phyloP scores from a whole-genome alignment of 2,329 filamentous ascomycete genomes.

The Endothia cerciana region DNA sequence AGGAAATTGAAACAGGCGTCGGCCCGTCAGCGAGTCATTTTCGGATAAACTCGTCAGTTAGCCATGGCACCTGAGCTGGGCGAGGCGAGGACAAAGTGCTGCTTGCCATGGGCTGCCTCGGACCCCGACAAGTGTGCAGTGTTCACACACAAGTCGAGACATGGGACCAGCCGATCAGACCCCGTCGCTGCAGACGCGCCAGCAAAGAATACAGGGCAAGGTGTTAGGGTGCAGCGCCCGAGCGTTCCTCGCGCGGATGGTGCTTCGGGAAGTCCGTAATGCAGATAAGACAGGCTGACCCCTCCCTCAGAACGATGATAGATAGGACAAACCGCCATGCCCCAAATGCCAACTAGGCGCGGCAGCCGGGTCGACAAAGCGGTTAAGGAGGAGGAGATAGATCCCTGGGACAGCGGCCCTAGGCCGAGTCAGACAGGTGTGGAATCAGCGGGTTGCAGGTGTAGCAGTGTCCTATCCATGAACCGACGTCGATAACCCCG shows the following conservation, averaged over 20 bases:
- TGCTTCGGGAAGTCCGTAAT: constrained; percentile 13
- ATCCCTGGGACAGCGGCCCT: constrained; percentile 22
- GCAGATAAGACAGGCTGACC: constrained; percentile 5
- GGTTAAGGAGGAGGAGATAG: background rate
- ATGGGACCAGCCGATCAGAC: background rate
- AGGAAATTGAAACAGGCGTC: constrained; percentile 21
- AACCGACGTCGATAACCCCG: background rate
- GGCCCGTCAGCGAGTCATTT: constrained; percentile 28
- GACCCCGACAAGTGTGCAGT: background rate
- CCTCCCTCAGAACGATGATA: background rate
- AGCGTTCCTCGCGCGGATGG: background rate
- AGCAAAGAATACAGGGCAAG: constrained; percentile 3
- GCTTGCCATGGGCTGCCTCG: background rate
- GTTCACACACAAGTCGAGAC: background rate
- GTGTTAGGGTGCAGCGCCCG: background rate
- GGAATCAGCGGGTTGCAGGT: constrained; percentile 11
- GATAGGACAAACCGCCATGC: background rate
- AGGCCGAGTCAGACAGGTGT: constrained; percentile 26
- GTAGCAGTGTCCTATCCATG: background rate
- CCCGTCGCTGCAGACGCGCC: background rate
- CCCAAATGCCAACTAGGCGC: constrained; percentile 23
- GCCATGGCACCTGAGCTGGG: background rate
- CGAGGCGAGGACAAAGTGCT: constrained; percentile 3
- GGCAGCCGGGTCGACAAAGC: constrained; percentile 23
- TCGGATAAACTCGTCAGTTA: constrained; percentile 21